Evolutionary conservation across 306 rosid species (phyloP), one percentile per base, ranked within the genome.

Genomic region (Quercus ilex): DNA sequence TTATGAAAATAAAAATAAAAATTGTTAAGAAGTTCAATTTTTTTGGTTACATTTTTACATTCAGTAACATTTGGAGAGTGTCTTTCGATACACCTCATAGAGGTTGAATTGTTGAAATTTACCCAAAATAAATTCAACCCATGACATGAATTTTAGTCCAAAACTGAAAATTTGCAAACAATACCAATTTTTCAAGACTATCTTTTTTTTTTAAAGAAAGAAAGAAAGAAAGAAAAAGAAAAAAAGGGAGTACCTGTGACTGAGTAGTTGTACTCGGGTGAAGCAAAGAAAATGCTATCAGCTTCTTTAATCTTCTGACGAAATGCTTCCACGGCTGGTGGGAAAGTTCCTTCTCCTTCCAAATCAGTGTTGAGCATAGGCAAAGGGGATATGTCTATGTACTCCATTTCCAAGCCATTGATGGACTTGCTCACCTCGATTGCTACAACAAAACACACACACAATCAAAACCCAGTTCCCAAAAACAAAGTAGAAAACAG

Each of bases 221-320:
- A 6, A 77, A 21, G 18, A 75, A 19, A 43, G 2, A 3, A 5
- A 28, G 31, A 28, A 2, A 49, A 35, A 18, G 19, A 30, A 19
- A 19, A 17, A 28, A 35, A 19, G 5, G 21, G 35, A 5, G 25
- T 55, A 91, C 95, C 91, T 4, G 93, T n/a, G 58, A 93, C 73
- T 55, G 95, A 93, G 89, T 80, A 90, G 76, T 93, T 93, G 80
- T 91, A 93, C 87, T 93, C 98, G 0, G 98, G 97, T 15, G 97
- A 89, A 76, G 98, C 97, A 13, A 93, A 91, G 57, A 91, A 93
- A 80, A 88, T 0, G 83, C 89, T 71, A 73, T 93, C 87, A 5
- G 97, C 92, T 49, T 81, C 88, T 5, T 63, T 88, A 85, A 93
- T 87, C 77, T 86, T 86, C 58, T 43, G 65, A 1, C 98, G 95